Base-by-base conservation (phyloP, 2,329 filamentous ascomycete genomes). In the Pseudogymnoascus sp. region DNA sequence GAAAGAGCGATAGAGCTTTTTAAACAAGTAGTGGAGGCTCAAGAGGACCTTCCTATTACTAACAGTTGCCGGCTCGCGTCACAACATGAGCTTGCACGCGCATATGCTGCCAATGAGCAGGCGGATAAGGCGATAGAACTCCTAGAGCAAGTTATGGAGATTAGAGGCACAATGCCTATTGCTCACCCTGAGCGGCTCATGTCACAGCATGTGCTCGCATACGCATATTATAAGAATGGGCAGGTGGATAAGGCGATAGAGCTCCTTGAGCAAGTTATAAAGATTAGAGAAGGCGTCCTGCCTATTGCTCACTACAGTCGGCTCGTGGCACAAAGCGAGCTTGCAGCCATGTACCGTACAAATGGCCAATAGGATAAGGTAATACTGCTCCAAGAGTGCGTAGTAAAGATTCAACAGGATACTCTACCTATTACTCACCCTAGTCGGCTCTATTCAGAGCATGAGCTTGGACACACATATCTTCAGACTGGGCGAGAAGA, bases 161-260 rank as follows among this genome's bases (percentile, higher is more conserved):
- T 28, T 28, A 28, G 40, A 40, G 21, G 11, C 11, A 5, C 2
- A 2, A 12, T 47, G 5, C 42, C 42, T n/a, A 7, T 25, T 47
- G 2, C 11, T n/a, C 21, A 47, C 21, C 42, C 21, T 14, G 2
- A 4, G 2, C 42, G 5, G 11, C 23, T 50, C 14, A 10, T 1
- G 2, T 53, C 28, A 40, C 56, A 60, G 31, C n/a, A 38, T 2
- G 8, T 21, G n/a, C 56, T 60, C 6, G 60, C 38, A 62, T 1
- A 6, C 7, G 18, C 37, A 40, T 62, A 62, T 62, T n/a, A 8
- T 14, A 5, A 6, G 3, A 40, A 28, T 42, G 7, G 11, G 18
- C 31, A 63, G 35, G n/a, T 28, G 5, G 28, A 60, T 21, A 42
- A 65, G 40, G 63, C 60, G 6, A 40, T 64, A 3, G 5, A 60